Conservation (phyloP, 371 early-diverging fungal genomes). For the Mucor indicus region DNA sequence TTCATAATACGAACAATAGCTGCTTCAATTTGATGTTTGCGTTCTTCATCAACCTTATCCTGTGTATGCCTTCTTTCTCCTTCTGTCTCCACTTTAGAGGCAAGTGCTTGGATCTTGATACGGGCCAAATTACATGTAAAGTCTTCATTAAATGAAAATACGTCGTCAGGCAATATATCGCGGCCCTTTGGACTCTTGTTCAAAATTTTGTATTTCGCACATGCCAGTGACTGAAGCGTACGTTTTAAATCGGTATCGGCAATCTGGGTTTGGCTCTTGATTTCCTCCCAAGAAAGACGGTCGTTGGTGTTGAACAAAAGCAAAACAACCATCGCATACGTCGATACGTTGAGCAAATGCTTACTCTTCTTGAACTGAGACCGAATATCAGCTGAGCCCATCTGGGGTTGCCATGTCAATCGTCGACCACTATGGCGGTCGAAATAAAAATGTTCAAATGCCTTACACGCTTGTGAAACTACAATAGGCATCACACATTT, state of each 20-base stretch:
- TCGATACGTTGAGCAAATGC: slow-evolving; percentile 85
- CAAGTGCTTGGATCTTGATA: slow-evolving; percentile 83
- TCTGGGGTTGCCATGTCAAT: slow-evolving; percentile 80
- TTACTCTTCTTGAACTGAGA: slow-evolving; percentile 69
- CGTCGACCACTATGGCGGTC: slow-evolving; percentile 84
- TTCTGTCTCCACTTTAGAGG: slow-evolving; percentile 70
- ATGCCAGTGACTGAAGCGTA: slow-evolving; percentile 83
- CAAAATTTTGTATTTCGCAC: slow-evolving; percentile 84
- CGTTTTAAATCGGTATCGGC: slow-evolving; percentile 75
- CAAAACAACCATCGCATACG: slow-evolving; percentile 80
- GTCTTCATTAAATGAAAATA: slow-evolving; percentile 69
- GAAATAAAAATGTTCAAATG: slow-evolving; percentile 80
- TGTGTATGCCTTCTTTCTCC: slow-evolving; percentile 78
- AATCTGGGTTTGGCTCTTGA: slow-evolving; percentile 67
- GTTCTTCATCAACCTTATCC: slow-evolving; percentile 80
- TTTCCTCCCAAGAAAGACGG: slow-evolving; percentile 43
- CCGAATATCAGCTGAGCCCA: slow-evolving; percentile 85
- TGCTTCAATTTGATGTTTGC: slow-evolving; percentile 84
- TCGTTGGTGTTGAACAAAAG: slow-evolving; percentile 68
- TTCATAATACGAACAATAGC: slow-evolving; percentile 90
- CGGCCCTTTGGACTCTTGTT: slow-evolving; percentile 67
- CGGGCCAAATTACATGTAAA: slow-evolving; percentile 75
- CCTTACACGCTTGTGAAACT: slow-evolving; percentile 50
- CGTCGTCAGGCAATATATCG: slow-evolving; percentile 61
- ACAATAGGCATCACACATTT: slow-evolving; percentile 58